Evolutionary conservation across 495 filamentous ascomycete genomes (phyloP), one percentile per base, ranked within the genome.

Genomic region (Acidomyces sp.): DNA sequence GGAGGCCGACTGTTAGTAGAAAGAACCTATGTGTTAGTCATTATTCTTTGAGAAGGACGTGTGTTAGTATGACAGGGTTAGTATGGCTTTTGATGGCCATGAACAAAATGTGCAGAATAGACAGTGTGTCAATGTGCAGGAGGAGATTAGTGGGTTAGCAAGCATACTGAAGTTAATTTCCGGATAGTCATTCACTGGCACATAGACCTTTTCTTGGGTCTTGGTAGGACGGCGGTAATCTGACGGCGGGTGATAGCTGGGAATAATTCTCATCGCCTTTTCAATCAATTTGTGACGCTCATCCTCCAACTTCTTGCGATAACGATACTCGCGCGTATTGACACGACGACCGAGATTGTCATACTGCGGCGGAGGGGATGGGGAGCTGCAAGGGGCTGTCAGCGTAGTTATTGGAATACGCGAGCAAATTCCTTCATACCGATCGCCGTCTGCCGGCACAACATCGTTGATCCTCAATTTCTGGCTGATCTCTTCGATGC

Each of bases 101-200:
- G 34, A 46, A 38, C 43, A 43, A 29, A 38, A 28, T 39, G 32
- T 23, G 37, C 18, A 46, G 41, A 24, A 34, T 26, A 46, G 22
- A 38, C 36, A 61, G 57, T 11, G 25, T 21, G 43, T 61, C n/a
- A n/a, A n/a, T n/a, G n/a, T n/a, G n/a, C 75, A 65, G 63, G 78
- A 82, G 80, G 83, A 80, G 46, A 43, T 53, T 54, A 40, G 57
- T 85, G 83, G 86, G 85, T 93, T 93, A 92, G 85, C 78, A 82
- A 87, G 88, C 87, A 83, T 94, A 97, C 90, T 96, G 84, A 96
- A 99, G 82, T 99, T 99, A 82, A 99, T 95, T 66, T 96, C 92
- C 72, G 92, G 92, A 68, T 99, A 99, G 65, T 99, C 92, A 78
- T 96, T 96, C 68, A 97, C 90, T 56, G 90, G 90, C 58, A 97